phyloP scores from a whole-genome alignment of 805 yeast genomes.

The Sugiyamaella chiloensis region DNA sequence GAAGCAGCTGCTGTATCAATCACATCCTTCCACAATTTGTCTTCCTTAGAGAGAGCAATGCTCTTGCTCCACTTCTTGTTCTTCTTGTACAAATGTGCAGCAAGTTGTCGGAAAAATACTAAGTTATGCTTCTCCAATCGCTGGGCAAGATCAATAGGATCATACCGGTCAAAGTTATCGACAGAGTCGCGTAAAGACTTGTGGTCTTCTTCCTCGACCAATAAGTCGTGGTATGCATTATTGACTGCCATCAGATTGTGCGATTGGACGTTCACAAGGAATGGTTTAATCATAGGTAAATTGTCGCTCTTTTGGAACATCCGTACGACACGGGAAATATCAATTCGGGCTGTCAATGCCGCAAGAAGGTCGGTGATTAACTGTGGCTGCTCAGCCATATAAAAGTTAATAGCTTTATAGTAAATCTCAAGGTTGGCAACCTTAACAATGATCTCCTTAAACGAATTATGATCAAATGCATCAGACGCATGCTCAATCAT shows the following conservation, averaged over 20 bases:
- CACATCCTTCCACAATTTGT: slow-evolving; percentile 92
- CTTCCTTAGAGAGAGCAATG: slow-evolving; percentile 81
- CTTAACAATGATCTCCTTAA: slow-evolving; percentile 92
- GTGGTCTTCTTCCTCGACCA: slow-evolving; percentile 96
- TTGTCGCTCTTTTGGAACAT: slow-evolving; percentile 94
- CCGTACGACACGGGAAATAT: slow-evolving; percentile 89
- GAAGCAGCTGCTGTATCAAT: slow-evolving; percentile 88
- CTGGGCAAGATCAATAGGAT: slow-evolving; percentile 85
- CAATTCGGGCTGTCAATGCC: slow-evolving; percentile 83
- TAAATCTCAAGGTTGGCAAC: slow-evolving; percentile 95
- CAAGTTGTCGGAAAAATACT: slow-evolving; percentile 92
- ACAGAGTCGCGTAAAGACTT: slow-evolving; percentile 83
- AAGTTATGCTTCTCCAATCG: slow-evolving; percentile 89
- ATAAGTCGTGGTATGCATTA: slow-evolving; percentile 89
- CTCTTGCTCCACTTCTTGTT: slow-evolving; percentile 92
- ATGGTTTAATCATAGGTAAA: slow-evolving; percentile 93
- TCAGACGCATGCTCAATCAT: slow-evolving; percentile 94
- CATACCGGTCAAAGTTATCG: slow-evolving; percentile 87
- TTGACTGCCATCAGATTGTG: slow-evolving; percentile 90
- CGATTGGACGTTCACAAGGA: slow-evolving; percentile 83
- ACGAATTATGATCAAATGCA: slow-evolving; percentile 89
- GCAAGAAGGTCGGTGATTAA: slow-evolving; percentile 81
- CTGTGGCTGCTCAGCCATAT: slow-evolving; percentile 88
- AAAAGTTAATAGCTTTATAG: slow-evolving; percentile 95
- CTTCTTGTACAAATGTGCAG: slow-evolving; percentile 89